These are phyloP conservation scores for Taxillus chinensis DNA, from an alignment of 164 flowering plant species.

Conservation along the genomic window DNA sequence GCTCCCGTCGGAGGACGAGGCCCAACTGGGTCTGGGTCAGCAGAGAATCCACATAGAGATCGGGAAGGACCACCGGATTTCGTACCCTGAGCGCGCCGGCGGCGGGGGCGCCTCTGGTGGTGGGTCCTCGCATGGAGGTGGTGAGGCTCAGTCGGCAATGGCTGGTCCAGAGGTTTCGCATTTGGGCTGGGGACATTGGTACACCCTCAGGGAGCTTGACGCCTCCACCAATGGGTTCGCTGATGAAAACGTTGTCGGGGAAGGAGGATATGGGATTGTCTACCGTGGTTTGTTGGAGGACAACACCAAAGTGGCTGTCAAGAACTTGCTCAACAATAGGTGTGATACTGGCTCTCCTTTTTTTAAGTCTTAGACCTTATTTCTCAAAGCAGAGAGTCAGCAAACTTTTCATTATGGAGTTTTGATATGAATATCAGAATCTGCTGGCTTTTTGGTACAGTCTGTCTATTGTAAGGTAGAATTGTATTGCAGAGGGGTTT, in stretches of 20 bases:
- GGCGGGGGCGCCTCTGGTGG: slow-evolving; percentile 3
- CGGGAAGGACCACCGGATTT: slow-evolving; percentile 41
- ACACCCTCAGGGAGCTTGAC: slow-evolving; percentile 65
- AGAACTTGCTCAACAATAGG: slow-evolving; percentile 71
- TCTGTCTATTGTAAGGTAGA: background rate
- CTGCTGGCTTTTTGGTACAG: background rate
- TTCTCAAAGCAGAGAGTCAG: too few relatives aligned
- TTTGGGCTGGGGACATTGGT: slow-evolving; percentile 81
- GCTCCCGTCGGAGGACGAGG: slow-evolving; percentile 22
- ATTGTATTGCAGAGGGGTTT: background rate
- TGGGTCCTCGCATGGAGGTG: slow-evolving; percentile 31
- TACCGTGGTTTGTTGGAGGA: slow-evolving; percentile 49
- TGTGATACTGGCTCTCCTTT: slow-evolving; percentile 2
- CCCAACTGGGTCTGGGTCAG: slow-evolving; percentile 20
- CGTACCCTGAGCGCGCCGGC: slow-evolving; percentile 30
- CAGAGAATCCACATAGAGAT: slow-evolving; percentile 44
- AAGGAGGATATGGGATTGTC: slow-evolving; percentile 72
- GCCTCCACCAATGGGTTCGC: slow-evolving; percentile 45
- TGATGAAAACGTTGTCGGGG: slow-evolving; percentile 64
- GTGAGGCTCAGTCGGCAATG: slow-evolving; percentile 23
- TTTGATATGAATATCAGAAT: background rate
- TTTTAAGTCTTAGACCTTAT: background rate
- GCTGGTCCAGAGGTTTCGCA: slow-evolving; percentile 59
- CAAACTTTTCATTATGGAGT: background rate
- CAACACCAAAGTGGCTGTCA: slow-evolving; percentile 41